These are phyloP conservation scores for Vickermania spadyakhi DNA, from an alignment of 208 protist genomes.

Conservation along the genomic window DNA sequence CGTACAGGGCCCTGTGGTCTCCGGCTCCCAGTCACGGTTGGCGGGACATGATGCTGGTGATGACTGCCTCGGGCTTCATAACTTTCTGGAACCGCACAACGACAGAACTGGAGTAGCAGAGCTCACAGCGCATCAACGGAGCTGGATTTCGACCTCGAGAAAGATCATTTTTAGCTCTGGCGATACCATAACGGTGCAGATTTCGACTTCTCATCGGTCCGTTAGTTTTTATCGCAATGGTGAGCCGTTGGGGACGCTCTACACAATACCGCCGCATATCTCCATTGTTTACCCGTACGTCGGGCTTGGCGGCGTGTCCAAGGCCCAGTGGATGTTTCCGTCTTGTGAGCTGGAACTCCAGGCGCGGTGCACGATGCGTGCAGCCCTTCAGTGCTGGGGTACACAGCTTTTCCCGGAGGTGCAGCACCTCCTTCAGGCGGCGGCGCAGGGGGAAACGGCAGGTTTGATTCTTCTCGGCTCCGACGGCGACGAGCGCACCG, in stretches of 20 bases:
- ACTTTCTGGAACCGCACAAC: constrained; percentile 40
- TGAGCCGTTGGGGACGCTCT: constrained; percentile 55
- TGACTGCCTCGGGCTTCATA: constrained; percentile 49
- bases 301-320: constrained; percentile 72
- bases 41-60: neutral
- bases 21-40: neutral
- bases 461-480: constrained; percentile 58
- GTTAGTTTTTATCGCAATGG: constrained; percentile 77
- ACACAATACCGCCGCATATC: constrained; percentile 38
- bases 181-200: constrained; percentile 73
- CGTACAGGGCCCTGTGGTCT: neutral
- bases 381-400: constrained; percentile 48
- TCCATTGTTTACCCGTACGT: constrained; percentile 72
- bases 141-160: constrained; percentile 62
- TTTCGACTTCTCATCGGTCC: constrained; percentile 42
- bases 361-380: constrained; percentile 59
- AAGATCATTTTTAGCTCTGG: constrained; percentile 73
- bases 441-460: constrained; percentile 1
- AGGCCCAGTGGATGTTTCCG: constrained; percentile 65
- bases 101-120: constrained; percentile 14
- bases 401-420: constrained; percentile 27
- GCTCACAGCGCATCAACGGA: constrained; percentile 32
- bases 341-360: constrained; percentile 41
- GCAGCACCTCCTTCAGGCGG: constrained; percentile 11
- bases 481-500: constrained; percentile 62